These are phyloP conservation scores for Croton laevigatus DNA, from an alignment of 441 rosid species.

Conservation along the genomic window DNA sequence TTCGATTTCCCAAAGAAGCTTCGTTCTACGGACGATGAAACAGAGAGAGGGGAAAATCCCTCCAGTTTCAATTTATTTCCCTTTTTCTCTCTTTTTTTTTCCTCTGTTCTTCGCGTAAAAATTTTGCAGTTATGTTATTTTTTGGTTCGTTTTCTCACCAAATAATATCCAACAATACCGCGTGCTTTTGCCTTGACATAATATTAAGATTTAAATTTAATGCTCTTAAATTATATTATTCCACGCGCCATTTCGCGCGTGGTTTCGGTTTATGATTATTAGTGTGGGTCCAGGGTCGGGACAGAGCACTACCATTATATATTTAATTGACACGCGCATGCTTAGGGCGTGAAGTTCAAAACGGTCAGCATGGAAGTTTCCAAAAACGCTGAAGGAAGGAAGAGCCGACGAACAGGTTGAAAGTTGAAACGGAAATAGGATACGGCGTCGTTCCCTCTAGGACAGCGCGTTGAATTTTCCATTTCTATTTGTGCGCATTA, in stretches of 20 bases:
- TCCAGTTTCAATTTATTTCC: background rate
- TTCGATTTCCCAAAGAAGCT: background rate
- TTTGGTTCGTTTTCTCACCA: background rate
- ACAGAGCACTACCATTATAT: background rate
- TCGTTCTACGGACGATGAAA: constrained; percentile 24
- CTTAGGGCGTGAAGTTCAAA: background rate
- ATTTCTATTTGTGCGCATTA: too few species aligned
- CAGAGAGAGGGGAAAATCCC: constrained; percentile 22
- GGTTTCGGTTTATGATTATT: background rate
- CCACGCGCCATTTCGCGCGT: background rate
- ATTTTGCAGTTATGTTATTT: background rate
- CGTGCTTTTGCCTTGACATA: background rate
- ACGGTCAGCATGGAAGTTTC: background rate
- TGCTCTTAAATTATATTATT: background rate
- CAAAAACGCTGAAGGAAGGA: background rate
- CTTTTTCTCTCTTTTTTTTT: background rate
- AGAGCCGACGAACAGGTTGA: too few species aligned
- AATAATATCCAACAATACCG: background rate
- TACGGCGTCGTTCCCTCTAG: background rate
- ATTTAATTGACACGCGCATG: background rate
- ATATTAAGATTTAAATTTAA: background rate
- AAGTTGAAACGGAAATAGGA: too few species aligned
- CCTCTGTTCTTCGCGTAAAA: background rate
- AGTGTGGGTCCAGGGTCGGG: background rate
- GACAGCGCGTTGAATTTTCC: background rate